Evolutionary conservation across 2,329 filamentous ascomycete genomes (phyloP).

Genomic region (Ophiostoma angusticollis): DNA sequence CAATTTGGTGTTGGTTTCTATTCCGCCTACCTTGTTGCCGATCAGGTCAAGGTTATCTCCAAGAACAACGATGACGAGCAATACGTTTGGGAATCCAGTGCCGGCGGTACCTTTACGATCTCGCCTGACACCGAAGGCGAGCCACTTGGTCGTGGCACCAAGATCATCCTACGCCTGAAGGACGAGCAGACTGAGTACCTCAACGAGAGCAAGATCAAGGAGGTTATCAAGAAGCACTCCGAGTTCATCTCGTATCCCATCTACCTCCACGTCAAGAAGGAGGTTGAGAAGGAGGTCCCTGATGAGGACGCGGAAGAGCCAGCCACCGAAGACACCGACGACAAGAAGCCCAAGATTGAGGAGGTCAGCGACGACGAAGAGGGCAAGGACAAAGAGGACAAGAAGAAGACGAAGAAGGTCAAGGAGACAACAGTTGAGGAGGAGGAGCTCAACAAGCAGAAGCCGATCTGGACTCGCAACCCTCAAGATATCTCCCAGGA

Average conservation of each 20-base stretch:
- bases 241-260: slow-evolving; percentile 99
- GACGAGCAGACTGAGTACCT: slow-evolving; percentile 98
- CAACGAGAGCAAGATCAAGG: slow-evolving; percentile 98
- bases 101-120: slow-evolving; percentile 95
- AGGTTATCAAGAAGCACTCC: slow-evolving; percentile 99
- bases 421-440: slow-evolving; percentile 98
- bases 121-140: slow-evolving; percentile 80
- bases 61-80: slow-evolving; percentile 99
- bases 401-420: slow-evolving; percentile 98
- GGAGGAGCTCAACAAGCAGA: slow-evolving; percentile 99
- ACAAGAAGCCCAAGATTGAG: slow-evolving; percentile 95
- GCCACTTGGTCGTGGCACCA: slow-evolving; percentile 84
- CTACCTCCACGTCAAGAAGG: slow-evolving; percentile 99
- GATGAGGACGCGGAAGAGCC: slow-evolving; percentile 67
- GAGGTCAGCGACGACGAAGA: slow-evolving; percentile 80
- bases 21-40: slow-evolving; percentile 98
- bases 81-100: slow-evolving; percentile 98
- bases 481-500: slow-evolving; percentile 87
- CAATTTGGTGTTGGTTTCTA: slow-evolving; percentile 99
- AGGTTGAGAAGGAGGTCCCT: slow-evolving; percentile 96
- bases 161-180: slow-evolving; percentile 98
- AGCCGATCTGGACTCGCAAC: slow-evolving; percentile 99
- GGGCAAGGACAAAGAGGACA: slow-evolving; percentile 62
- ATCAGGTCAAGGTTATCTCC: slow-evolving; percentile 87
- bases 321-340: slow-evolving; percentile 52